Conservation (phyloP, 805 yeast genomes). For the Jamesozyma spencerorum region DNA sequence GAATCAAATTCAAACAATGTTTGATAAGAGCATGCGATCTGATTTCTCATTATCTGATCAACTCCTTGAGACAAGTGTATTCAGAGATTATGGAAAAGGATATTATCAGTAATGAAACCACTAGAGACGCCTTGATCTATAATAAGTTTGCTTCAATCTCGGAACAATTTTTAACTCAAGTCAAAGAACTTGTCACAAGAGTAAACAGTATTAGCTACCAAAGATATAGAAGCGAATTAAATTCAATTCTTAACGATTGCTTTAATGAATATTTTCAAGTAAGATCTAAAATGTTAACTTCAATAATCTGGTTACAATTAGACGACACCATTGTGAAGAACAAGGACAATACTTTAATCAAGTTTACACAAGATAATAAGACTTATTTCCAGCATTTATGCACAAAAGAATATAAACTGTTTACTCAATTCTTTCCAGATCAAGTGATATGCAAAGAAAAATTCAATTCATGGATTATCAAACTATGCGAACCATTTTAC, state of each 20-base stretch:
- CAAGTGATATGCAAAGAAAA: slow-evolving; percentile 29
- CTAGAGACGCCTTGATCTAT: slow-evolving; percentile 56
- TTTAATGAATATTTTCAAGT: slow-evolving; percentile 51
- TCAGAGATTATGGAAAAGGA: slow-evolving; percentile 26
- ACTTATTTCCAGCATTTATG: slow-evolving; percentile 51
- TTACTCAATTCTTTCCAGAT: slow-evolving; percentile 42
- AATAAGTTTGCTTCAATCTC: slow-evolving; percentile 48
- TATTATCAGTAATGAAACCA: slow-evolving; percentile 16
- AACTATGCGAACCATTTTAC: slow-evolving; percentile 67
- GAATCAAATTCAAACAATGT: slow-evolving; percentile 70
- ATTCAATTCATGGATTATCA: slow-evolving; percentile 51
- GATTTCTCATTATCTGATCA: slow-evolving; percentile 55
- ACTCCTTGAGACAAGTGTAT: slow-evolving; percentile 29
- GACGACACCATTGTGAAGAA: slow-evolving; percentile 20
- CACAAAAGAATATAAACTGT: slow-evolving; percentile 52
- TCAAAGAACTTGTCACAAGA: slow-evolving; percentile 32
- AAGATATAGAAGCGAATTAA: slow-evolving; percentile 53
- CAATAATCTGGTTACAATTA: slow-evolving; percentile 34
- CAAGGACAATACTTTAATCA: slow-evolving; percentile 36
- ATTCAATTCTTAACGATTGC: slow-evolving; percentile 45
- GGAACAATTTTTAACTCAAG: slow-evolving; percentile 31
- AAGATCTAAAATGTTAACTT: slow-evolving; percentile 42
- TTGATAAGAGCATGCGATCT: slow-evolving; percentile 72
- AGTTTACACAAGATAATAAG: slow-evolving; percentile 53
- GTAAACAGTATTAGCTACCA: slow-evolving; percentile 27